Conservation (phyloP, 768 basidiomycete species). For the Plicaturopsis crispa region DNA sequence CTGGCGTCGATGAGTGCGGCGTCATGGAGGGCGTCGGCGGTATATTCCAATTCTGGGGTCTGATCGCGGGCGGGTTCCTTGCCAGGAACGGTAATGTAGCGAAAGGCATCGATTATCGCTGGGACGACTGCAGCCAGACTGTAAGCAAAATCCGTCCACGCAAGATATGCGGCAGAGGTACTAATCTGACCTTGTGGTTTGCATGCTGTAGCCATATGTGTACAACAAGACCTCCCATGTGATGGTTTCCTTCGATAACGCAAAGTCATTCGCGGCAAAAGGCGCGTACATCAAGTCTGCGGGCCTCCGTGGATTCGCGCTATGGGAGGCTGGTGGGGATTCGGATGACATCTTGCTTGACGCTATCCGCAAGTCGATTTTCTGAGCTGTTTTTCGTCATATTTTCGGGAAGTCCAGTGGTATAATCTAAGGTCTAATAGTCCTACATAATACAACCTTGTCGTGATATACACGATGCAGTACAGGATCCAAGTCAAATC, state of each 20-base stretch:
- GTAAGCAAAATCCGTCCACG: constrained; percentile 30
- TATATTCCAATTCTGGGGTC: constrained; percentile 55
- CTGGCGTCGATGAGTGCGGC: constrained; percentile 53
- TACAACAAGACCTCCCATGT: constrained; percentile 47
- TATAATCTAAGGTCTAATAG: too few species aligned
- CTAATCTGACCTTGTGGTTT: too few species aligned
- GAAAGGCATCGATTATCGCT: constrained; percentile 42
- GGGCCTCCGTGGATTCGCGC: constrained; percentile 57
- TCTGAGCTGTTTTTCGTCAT: too few species aligned
- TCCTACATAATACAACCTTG: too few species aligned
- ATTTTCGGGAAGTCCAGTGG: too few species aligned
- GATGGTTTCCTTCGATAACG: constrained; percentile 62
- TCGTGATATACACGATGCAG: too few species aligned
- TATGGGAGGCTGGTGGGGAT: constrained; percentile 71
- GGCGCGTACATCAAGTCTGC: constrained; percentile 47
- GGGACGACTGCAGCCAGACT: constrained; percentile 67
- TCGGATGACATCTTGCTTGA: constrained; percentile 52
- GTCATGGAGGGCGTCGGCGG: constrained; percentile 42
- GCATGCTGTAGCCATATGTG: constrained; percentile 54
- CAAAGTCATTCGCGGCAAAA: constrained; percentile 48
- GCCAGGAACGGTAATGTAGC: constrained; percentile 35
- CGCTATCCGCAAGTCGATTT: constrained; percentile 37
- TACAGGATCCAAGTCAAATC: too few species aligned
- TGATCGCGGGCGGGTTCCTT: constrained; percentile 51
- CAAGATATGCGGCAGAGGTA: too few species aligned